A percentile compares a stretch with the other conserved stretches of the same genome.
These are phyloP conservation scores for Colletotrichum endophyticum DNA, from an alignment of 2,329 filamentous ascomycete genomes.

Conservation along the genomic window DNA sequence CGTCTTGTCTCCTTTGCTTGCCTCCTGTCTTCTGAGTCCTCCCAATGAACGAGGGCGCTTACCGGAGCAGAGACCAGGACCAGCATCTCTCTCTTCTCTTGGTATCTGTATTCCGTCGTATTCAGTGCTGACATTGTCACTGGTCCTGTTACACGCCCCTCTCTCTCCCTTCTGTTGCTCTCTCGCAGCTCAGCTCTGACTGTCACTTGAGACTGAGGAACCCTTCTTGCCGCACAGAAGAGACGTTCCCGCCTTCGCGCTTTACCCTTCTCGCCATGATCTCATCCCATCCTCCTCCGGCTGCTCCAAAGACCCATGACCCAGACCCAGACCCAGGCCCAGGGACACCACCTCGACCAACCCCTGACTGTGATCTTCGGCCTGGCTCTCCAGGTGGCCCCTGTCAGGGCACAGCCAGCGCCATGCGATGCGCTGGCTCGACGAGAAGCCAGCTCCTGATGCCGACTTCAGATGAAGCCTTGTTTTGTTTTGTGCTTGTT, in stretches of 20 bases:
- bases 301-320: background rate
- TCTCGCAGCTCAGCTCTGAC: background rate
- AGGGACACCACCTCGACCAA: background rate
- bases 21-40: background rate
- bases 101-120: background rate
- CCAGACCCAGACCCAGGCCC: background rate
- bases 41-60: conserved; percentile 7
- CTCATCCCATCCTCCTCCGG: background rate
- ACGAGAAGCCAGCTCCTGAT: conserved; percentile 5
- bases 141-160: background rate
- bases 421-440: conserved; percentile 13
- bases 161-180: background rate
- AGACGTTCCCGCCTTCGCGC: background rate
- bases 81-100: background rate
- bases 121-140: background rate
- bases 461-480: conserved; percentile 17
- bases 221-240: background rate
- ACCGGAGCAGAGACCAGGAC: background rate
- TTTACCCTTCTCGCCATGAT: conserved; percentile 1
- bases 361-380: conserved; percentile 13
- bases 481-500: conserved; percentile 20
- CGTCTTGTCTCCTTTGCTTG: background rate
- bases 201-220: background rate
- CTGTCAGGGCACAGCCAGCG: background rate
- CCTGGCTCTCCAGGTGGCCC: background rate